Evolutionary conservation across 495 filamentous ascomycete species (phyloP), one percentile per base, ranked within the genome.

Genomic region (Penicillium simplicissimum): DNA sequence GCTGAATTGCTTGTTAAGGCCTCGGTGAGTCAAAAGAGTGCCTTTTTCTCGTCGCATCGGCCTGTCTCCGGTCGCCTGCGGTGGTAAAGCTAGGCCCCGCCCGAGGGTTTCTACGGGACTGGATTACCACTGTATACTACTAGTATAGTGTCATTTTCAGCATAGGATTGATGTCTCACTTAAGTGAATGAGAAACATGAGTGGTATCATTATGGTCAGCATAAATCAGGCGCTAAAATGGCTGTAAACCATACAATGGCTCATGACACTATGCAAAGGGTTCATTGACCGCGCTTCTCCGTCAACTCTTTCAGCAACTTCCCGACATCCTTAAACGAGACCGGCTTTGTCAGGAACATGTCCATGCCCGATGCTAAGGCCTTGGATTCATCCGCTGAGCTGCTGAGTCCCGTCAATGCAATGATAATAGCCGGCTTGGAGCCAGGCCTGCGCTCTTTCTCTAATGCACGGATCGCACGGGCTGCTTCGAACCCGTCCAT

Each of bases 401-500:
- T 83, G 25, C 85, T 86, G 7, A 91, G 73, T 0, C 89, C 89
- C 0, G 88, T 91, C 19, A 58, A 15, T 17, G 42, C 55, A 21
- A 58, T 58, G 31, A 58, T 58, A 4, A 13, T 49, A 21, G 37
- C 25, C 48, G 25, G 48, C 25, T 3, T 52, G 13, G 48, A 28
- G 31, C n/a, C 48, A 1, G 48, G 48, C 1, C 48, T 34, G 42
- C 70, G 67, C 55, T 76, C 68, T 51, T 73, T 73, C 71, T 91
- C 88, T 37, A 88, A 75, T 21, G 76, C 72, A n/a, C 88, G 79
- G 57, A 91, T 89, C 13, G 78, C 76, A 3, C 82, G 80, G 10
- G 88, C 85, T 9, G 87, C 82, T 68, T 88, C 87, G 31, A 90
- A 82, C 17, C 88, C 88, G 57, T 89, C 83, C 78, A 91, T 87